Percentiles rank a stretch among this genome's conserved stretches.
Evolutionary conservation across 345 rosid species (phyloP).

Genomic region (Gossypium arboreum): DNA sequence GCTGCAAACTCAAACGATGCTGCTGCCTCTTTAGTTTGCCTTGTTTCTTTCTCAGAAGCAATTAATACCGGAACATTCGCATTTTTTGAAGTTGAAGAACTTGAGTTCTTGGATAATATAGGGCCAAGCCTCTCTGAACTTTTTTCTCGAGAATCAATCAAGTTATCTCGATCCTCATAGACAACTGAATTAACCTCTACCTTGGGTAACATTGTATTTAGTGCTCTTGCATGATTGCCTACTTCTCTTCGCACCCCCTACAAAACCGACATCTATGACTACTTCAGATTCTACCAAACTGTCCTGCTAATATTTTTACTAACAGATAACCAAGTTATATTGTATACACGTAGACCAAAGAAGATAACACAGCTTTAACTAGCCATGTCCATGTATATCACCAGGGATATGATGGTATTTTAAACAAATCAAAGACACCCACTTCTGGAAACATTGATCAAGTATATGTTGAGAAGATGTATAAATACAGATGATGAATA

Average conservation of each 20-base stretch:
- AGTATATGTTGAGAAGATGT: not conserved
- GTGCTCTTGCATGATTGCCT: constrained; percentile 69
- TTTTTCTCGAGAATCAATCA: constrained; percentile 20
- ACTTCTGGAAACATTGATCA: not conserved
- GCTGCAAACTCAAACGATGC: not conserved
- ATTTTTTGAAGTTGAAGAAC: constrained; percentile 16
- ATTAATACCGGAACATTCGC: constrained; percentile 16
- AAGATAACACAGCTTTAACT: not conserved
- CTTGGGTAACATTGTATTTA: constrained; percentile 42
- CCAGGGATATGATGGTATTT: not conserved
- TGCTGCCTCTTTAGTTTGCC: constrained; percentile 7
- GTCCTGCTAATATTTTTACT: not conserved
- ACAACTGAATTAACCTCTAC: constrained; percentile 12
- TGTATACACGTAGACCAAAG: too few relatives aligned
- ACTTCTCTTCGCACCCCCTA: constrained; percentile 95
- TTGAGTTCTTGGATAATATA: constrained; percentile 21
- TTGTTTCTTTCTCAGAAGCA: constrained; percentile 9
- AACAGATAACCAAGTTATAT: not conserved
- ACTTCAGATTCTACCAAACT: not conserved
- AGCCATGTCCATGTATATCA: not conserved
- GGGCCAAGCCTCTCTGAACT: constrained; percentile 3
- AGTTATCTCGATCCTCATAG: constrained; percentile 18
- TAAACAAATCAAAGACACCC: not conserved
- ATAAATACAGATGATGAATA: not conserved
- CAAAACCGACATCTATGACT: constrained; percentile 4